Conservation (phyloP, 108 stramenopile genomes). For the Fragilaria crotonensis region DNA sequence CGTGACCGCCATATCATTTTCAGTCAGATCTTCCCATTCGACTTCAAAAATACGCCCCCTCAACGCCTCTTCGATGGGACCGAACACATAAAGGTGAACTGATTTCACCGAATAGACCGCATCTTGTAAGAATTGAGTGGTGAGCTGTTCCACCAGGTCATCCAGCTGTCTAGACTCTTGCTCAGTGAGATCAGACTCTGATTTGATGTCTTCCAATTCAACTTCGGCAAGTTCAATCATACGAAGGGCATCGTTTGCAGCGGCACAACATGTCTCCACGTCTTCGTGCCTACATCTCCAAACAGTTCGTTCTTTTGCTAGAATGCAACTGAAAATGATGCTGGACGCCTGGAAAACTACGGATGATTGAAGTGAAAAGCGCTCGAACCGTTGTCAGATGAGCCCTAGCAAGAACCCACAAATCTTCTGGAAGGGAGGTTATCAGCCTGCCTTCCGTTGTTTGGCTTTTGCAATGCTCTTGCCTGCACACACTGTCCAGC, state of each 20-base stretch:
- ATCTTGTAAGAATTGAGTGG: conserved; percentile 67
- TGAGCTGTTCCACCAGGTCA: conserved; percentile 54
- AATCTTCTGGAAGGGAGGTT: conserved; percentile 79
- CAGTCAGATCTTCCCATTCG: conserved; percentile 64
- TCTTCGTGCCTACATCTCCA: conserved; percentile 17
- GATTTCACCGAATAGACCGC: conserved; percentile 75
- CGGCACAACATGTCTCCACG: conserved; percentile 82
- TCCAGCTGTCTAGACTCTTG: conserved; percentile 48
- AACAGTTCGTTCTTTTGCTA: conserved; percentile 48
- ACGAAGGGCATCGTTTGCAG: conserved; percentile 81
- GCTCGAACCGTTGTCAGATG: conserved; percentile 74
- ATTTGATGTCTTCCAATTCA: conserved; percentile 48
- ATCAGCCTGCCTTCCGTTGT: conserved; percentile 72
- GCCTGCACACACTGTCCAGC: conserved; percentile 74
- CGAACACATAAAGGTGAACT: conserved; percentile 73
- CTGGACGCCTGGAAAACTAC: conserved; percentile 72
- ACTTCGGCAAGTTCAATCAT: conserved; percentile 84
- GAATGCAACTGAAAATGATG: conserved; percentile 70
- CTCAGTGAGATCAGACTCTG: conserved; percentile 53
- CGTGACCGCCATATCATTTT: conserved; percentile 75
- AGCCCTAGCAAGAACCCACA: conserved; percentile 66
- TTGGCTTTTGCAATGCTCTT: conserved; percentile 72
- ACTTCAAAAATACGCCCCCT: conserved; percentile 53
- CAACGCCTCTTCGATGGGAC: conserved; percentile 78
- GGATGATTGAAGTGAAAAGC: conserved; percentile 65